Percentiles rank a stretch among this genome's conserved stretches.
Evolutionary conservation across 225 moss, liverwort and hornwort genomes (phyloP).

Genomic region (Takakia lepidozioides): DNA sequence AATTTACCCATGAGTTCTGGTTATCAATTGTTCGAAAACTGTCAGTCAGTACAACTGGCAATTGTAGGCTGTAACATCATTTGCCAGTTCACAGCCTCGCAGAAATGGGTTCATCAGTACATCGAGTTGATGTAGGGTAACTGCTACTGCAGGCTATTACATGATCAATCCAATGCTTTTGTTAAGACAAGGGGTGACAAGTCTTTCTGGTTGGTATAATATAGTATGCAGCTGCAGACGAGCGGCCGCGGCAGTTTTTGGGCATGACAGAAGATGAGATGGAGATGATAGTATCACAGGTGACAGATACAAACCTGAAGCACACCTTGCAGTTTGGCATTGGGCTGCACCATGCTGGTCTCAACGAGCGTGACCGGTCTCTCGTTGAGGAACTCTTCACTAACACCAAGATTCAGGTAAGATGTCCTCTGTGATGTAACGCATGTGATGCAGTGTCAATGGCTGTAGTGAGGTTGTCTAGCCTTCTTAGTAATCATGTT

Average conservation of each 20-base stretch:
- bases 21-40: no score
- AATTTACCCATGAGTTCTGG: no score
- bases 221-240: slow-evolving; percentile 93
- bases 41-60: no score
- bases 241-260: slow-evolving; percentile 85
- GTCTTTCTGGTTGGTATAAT: no score
- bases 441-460: background rate
- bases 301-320: slow-evolving; percentile 85
- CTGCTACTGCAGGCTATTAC: no score
- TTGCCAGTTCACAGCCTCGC: no score
- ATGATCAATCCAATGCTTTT: no score
- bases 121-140: no score
- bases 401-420: slow-evolving; percentile 95
- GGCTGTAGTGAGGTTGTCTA: background rate
- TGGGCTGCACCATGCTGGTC: slow-evolving; percentile 96
- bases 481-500: slow-evolving; percentile 1
- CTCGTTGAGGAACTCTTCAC: slow-evolving; percentile 91
- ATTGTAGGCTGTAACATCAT: no score
- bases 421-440: slow-evolving; percentile 1
- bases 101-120: no score
- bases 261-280: slow-evolving; percentile 85
- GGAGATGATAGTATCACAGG: slow-evolving; percentile 81
- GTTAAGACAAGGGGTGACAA: no score
- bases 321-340: slow-evolving; percentile 97
- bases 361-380: slow-evolving; percentile 89